These are phyloP conservation scores for Venturiaceae sp. DNA, from an alignment of 2,329 filamentous ascomycete genomes.

Conservation along the genomic window DNA sequence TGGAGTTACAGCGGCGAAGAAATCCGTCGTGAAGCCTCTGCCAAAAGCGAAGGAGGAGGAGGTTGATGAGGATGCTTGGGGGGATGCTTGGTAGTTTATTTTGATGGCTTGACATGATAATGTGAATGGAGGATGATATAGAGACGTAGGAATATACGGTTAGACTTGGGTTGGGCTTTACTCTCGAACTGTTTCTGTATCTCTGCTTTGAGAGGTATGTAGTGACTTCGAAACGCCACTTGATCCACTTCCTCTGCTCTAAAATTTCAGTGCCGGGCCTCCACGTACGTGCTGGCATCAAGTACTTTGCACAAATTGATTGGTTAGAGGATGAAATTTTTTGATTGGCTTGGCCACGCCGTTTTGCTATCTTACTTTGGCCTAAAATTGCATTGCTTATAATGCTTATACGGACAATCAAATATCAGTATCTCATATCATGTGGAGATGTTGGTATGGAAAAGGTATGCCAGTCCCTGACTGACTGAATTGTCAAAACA, in stretches of 20 bases:
- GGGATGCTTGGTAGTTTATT: slow-evolving; percentile 23
- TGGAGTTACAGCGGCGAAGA: slow-evolving; percentile 18
- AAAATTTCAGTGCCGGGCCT: background rate
- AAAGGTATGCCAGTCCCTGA: too few species aligned
- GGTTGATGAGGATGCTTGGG: slow-evolving; percentile 31
- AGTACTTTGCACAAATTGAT: too few species aligned
- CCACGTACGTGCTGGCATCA: too few species aligned
- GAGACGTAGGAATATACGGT: background rate
- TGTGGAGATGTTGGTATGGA: too few species aligned
- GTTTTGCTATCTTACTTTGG: too few species aligned
- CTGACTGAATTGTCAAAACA: too few species aligned
- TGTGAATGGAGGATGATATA: background rate
- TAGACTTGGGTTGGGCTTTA: background rate
- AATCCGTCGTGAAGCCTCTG: slow-evolving; percentile 6
- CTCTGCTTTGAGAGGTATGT: background rate
- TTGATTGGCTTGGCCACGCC: too few species aligned
- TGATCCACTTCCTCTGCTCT: background rate
- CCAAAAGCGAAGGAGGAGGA: slow-evolving; percentile 21
- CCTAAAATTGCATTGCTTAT: too few species aligned
- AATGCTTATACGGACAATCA: too few species aligned
- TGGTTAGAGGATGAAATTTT: too few species aligned
- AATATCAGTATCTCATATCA: too few species aligned
- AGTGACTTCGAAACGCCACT: background rate
- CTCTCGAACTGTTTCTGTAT: background rate
- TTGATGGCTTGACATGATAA: background rate